These are phyloP conservation scores for Penicillium cataractarum DNA, from an alignment of 495 filamentous ascomycete genomes.

Conservation along the genomic window DNA sequence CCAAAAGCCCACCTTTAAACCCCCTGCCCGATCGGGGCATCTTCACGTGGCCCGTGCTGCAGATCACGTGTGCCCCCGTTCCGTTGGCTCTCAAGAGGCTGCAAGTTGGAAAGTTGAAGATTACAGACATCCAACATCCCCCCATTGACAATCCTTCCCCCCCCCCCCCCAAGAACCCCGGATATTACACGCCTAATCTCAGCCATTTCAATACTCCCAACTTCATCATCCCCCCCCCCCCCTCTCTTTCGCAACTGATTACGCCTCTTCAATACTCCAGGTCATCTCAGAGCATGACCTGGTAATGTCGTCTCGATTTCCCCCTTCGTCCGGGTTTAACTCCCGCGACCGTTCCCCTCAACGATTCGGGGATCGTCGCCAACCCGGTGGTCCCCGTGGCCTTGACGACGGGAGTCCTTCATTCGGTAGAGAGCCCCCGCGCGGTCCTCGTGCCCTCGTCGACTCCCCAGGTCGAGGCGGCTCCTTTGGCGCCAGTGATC, in stretches of 20 bases:
- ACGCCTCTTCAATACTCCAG: conserved; percentile 12
- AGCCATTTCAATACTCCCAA: too few relatives aligned
- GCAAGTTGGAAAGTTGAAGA: conserved; percentile 5
- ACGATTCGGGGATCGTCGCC: conserved; percentile 50
- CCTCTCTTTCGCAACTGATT: not conserved
- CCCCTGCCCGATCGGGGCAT: not conserved
- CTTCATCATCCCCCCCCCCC: not conserved
- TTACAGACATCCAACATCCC: not conserved
- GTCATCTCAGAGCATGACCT: conserved; percentile 47
- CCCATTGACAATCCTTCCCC: too few relatives aligned
- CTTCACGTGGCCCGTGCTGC: conserved; percentile 22
- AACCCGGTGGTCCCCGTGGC: conserved; percentile 44
- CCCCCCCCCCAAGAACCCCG: too few relatives aligned
- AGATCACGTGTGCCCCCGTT: conserved; percentile 14
- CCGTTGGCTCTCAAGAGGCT: conserved; percentile 5
- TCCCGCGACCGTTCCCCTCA: conserved; percentile 53
- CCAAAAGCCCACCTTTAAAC: not conserved
- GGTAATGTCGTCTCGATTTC: conserved; percentile 54
- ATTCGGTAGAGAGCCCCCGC: conserved; percentile 61
- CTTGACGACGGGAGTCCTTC: conserved; percentile 44
- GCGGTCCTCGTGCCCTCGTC: conserved; percentile 70
- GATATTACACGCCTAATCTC: too few relatives aligned
- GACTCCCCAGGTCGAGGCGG: conserved; percentile 61
- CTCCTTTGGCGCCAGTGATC: conserved; percentile 19
- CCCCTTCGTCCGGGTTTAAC: conserved; percentile 52